Evolutionary conservation across 2,329 filamentous ascomycete species (phyloP), one percentile per base, ranked within the genome.

Genomic region (Golovinomyces cichoracearum): DNA sequence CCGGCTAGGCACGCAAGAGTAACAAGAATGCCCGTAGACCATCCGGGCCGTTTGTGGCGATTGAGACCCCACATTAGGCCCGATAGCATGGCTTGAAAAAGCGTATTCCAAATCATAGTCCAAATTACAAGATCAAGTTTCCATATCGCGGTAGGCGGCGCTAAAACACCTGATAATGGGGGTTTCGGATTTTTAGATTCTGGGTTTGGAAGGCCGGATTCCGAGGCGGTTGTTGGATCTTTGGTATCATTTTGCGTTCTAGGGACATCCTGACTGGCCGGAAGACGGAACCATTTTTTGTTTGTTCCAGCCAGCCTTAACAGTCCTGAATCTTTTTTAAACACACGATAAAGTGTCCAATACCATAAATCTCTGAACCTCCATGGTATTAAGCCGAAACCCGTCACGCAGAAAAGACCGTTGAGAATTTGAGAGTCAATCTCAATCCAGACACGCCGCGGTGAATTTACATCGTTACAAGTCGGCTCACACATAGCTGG

Each of bases 31-130:
- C 83, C 84, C 0, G 82, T 86, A 10, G 76, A 72, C 83, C 83
- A 92, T 21, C 73, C 72, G 0, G 84, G 83, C n/a, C 84, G 68
- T 21, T 79, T 64, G 57, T 76, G 78, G 21, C 81, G 68, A 58
- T 83, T 80, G 63, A 81, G 67, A 1, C 73, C 76, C 81, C 82
- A 92, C 84, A 93, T 92, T 64, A 84, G 80, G 2, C 72, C 78
- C 7, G 76, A 80, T 1, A 93, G 68, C 17, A 74, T 69, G 35
- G 70, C 70, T 61, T 93, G 85, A 41, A 90, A 69, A 49, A 86
- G 70, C 0, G 83, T 90, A 58, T 93, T 92, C 65, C 68, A 69
- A 2, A 84, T 70, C 63, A 84, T 85, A 55, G 78, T 70, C 78
- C 79, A 86, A 31, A 92, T 68, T 29, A 88, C 74, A 50, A 80